Evolutionary conservation across 75 land plant species (phyloP), one percentile per base, ranked within the genome.

Genomic region (Selaginella moellendorffii): DNA sequence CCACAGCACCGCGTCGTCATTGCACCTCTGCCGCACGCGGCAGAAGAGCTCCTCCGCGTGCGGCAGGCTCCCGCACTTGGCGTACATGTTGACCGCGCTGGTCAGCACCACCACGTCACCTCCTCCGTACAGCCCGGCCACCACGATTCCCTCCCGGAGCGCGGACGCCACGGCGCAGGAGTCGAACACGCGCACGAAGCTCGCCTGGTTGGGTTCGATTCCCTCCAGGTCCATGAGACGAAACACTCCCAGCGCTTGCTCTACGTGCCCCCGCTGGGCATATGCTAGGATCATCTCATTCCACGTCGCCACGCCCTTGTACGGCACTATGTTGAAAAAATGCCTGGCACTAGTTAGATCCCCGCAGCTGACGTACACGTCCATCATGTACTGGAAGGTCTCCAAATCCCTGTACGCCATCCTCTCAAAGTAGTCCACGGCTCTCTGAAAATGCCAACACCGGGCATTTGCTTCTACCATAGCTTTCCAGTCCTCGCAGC

Each of bases 281-380:
- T 69, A 62, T 0, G 54, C 65, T 61, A 36, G 51, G 14, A 73
- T 19, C 36, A 73, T 73, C 22, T 71, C 52, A 53, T 69, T 73
- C 73, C 72, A 73, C 8, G 59, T 36, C 5, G 46, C 5, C 5
- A 14, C 46, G 5, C 46, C 46, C 46, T 36, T 36, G 46, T 36
- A 36, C 14, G 46, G 46, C 46, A 36, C 46, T 14, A 36, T 14
- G 14, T 36, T 14, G 46, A 36, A 36, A 14, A 36, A 5, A 36
- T 36, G 10, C 14, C 46, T 36, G 5, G 46, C 46, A 5, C 10
- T 5, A 36, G 5, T 5, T 14, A 36, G 14, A 14, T 36, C 46
- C 46, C 46, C 46, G 14, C 10, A 36, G 46, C 14, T 36, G 46
- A 36, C 14, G 14, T 36, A 36, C 46, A 36, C 46, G 14, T 5